Percentiles rank a stretch among this genome's conserved stretches.
Conservation (phyloP, 1,139 yeast genomes). For the Scheffersomyces lignicola region DNA sequence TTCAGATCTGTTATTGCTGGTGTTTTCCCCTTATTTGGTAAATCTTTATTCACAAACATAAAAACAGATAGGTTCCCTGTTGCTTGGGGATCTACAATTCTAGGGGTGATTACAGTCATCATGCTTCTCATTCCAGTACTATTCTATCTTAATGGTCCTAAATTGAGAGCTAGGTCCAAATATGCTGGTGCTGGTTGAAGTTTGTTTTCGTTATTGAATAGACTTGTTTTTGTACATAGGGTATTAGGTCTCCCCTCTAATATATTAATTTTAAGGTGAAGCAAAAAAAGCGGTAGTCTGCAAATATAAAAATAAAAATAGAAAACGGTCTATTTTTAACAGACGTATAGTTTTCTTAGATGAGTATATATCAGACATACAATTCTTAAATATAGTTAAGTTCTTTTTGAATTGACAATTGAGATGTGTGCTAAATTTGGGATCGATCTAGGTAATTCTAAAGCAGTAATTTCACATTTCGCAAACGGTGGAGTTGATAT, state of each 20-base stretch:
- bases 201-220: too few species aligned
- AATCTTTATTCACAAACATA: constrained; percentile 44
- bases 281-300: too few species aligned
- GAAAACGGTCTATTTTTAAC: too few species aligned
- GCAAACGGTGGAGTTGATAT: constrained; percentile 98
- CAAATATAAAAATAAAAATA: too few species aligned
- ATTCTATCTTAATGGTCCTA: constrained; percentile 23
- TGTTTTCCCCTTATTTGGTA: constrained; percentile 26
- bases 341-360: too few species aligned
- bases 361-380: too few species aligned
- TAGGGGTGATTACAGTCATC: constrained; percentile 53
- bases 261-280: too few species aligned
- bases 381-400: too few species aligned
- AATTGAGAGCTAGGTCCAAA: constrained; percentile 45
- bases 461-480: constrained; percentile 94
- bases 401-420: too few species aligned
- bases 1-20: constrained; percentile 25
- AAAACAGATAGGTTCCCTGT: constrained; percentile 33
- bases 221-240: too few species aligned
- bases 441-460: constrained; percentile 95
- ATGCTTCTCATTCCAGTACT: constrained; percentile 67
- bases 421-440: too few species aligned
- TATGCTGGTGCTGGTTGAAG: constrained; percentile 26
- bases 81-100: constrained; percentile 63
- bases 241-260: too few species aligned